phyloP scores from a whole-genome alignment of 768 basidiomycete genomes.

The Gloeostereum incarnatum region DNA sequence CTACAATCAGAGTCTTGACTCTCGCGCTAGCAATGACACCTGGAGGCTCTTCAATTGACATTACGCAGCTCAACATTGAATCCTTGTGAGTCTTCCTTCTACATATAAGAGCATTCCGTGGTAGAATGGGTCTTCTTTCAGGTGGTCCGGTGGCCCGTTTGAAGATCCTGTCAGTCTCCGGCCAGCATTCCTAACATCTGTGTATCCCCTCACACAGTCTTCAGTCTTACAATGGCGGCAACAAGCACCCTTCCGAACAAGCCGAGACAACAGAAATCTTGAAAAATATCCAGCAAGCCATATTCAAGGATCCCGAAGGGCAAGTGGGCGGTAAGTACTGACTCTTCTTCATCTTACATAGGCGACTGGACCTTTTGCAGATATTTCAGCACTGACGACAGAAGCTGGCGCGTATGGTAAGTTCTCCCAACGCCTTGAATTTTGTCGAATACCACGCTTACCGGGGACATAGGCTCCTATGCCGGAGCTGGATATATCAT shows the following conservation, averaged over 20 bases:
- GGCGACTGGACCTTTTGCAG: constrained; percentile 20
- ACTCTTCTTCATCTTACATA: background rate
- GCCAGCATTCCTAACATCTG: background rate
- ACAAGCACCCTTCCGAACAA: constrained; percentile 38
- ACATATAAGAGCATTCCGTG: too few species aligned
- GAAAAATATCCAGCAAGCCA: constrained; percentile 41
- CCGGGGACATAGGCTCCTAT: constrained; percentile 45
- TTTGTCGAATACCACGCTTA: constrained; percentile 3
- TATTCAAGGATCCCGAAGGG: constrained; percentile 51
- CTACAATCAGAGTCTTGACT: background rate
- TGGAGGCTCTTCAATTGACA: constrained; percentile 52
- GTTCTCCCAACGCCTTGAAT: constrained; percentile 4
- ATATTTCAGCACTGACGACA: constrained; percentile 42
- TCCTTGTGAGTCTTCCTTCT: too few species aligned
- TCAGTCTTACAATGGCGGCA: constrained; percentile 66
- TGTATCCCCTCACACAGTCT: background rate
- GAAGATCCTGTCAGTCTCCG: constrained; percentile 42
- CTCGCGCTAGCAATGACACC: constrained; percentile 46
- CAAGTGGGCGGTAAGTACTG: constrained; percentile 41
- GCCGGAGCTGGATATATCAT: constrained; percentile 55
- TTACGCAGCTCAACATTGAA: constrained; percentile 65
- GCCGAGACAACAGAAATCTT: constrained; percentile 35
- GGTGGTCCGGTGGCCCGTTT: constrained; percentile 74
- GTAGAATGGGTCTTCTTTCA: too few species aligned
- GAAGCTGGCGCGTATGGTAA: constrained; percentile 55